phyloP scores from a whole-genome alignment of 768 basidiomycete genomes.

The Chalciporus sphaerocephalus region DNA sequence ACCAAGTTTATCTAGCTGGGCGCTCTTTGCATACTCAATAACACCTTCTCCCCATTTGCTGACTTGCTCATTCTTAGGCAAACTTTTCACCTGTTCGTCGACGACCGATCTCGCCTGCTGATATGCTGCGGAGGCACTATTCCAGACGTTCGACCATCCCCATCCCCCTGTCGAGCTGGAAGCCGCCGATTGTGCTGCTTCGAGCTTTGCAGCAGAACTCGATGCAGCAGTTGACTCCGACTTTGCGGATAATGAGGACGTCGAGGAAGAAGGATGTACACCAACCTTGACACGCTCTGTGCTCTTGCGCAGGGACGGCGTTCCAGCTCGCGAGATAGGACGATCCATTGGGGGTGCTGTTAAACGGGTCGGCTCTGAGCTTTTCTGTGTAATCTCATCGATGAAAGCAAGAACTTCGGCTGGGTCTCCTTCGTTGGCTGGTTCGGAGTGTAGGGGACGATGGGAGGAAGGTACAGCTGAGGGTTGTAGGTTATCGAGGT shows the following conservation, averaged over 20 bases:
- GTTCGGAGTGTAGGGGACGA: constrained; percentile 18
- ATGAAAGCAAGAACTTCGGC: constrained; percentile 89
- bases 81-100: constrained; percentile 88
- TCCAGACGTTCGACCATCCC: constrained; percentile 92
- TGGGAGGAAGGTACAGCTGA: constrained; percentile 25
- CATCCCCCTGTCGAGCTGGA: constrained; percentile 40
- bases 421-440: constrained; percentile 55
- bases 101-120: constrained; percentile 85
- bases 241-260: constrained; percentile 39
- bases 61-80: constrained; percentile 82
- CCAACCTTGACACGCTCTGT: constrained; percentile 73
- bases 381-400: constrained; percentile 92
- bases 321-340: constrained; percentile 60
- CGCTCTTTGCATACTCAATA: constrained; percentile 80
- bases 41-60: constrained; percentile 86
- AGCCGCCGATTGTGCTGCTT: constrained; percentile 14
- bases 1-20: constrained; percentile 88
- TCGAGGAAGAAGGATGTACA: constrained; percentile 37
- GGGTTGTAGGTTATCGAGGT: constrained; percentile 79
- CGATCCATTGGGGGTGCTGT: constrained; percentile 52
- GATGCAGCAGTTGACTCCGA: constrained; percentile 28
- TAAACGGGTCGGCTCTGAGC: constrained; percentile 67
- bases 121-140: constrained; percentile 75
- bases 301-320: constrained; percentile 68
- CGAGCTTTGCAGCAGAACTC: constrained; percentile 16